A percentile compares a stretch with the other conserved stretches of the same genome.
Evolutionary conservation across 2,329 filamentous ascomycete genomes (phyloP).

Genomic region (Aspergillus sp.): DNA sequence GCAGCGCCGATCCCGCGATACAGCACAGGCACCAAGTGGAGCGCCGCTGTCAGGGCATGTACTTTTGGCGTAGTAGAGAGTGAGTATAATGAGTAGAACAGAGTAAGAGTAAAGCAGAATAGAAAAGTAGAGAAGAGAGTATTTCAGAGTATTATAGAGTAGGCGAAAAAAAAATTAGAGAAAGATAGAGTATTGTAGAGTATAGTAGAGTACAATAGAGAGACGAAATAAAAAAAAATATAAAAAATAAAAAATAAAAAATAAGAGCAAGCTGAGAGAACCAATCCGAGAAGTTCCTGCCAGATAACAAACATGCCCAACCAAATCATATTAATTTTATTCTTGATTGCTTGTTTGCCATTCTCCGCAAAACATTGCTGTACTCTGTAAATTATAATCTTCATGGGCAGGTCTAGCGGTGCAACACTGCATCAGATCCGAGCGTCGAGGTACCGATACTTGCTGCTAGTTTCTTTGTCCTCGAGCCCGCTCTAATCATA

Average conservation of each 20-base stretch:
- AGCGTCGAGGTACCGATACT: no score
- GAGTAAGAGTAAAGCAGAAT: no score
- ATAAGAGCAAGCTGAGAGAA: no score
- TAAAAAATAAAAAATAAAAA: no score
- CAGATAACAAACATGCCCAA: not conserved
- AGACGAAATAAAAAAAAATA: no score
- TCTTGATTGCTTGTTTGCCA: no score
- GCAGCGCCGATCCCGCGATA: not conserved
- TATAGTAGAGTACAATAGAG: not conserved
- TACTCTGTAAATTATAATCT: not conserved
- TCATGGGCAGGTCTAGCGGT: not conserved
- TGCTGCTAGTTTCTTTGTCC: not conserved
- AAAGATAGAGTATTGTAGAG: not conserved
- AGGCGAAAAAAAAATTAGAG: not conserved
- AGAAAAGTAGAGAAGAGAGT: no score
- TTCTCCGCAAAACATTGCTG: not conserved
- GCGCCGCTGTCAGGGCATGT: slow-evolving; percentile 11
- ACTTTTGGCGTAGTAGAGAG: not conserved
- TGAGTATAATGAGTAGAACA: no score
- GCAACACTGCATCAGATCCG: no score
- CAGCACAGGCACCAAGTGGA: not conserved
- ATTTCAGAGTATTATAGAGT: no score
- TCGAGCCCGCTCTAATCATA: not conserved
- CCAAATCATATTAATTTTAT: no score
- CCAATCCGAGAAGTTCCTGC: not conserved